phyloP scores from a whole-genome alignment of 768 basidiomycete species.

The Serendipita indica region DNA sequence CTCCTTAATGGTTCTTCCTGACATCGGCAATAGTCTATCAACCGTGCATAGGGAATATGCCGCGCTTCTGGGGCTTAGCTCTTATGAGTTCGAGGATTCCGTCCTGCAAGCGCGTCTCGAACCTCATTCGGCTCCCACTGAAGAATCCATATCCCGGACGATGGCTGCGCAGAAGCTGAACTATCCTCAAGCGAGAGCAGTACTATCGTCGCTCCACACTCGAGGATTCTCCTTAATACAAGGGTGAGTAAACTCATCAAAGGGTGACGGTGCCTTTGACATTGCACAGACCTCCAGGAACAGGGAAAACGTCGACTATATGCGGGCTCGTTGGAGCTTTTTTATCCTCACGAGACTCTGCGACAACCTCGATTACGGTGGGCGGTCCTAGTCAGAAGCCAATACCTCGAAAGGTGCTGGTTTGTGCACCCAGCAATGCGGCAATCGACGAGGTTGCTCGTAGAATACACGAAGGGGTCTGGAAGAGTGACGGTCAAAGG shows the following conservation, averaged over 20 bases:
- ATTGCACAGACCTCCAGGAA: conserved; percentile 72
- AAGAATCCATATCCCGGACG: conserved; percentile 39
- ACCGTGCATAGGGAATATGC: conserved; percentile 88
- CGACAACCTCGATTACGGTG: conserved; percentile 36
- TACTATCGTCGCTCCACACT: conserved; percentile 53
- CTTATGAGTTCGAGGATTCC: conserved; percentile 60
- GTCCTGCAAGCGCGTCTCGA: conserved; percentile 58
- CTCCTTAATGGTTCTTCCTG: conserved; percentile 2
- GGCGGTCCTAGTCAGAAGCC: conserved; percentile 31
- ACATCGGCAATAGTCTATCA: conserved; percentile 43
- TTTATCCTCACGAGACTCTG: conserved; percentile 40
- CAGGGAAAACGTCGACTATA: conserved; percentile 97
- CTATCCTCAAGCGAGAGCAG: conserved; percentile 86
- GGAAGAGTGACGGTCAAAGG: conserved; percentile 37
- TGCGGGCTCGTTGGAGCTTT: conserved; percentile 83
- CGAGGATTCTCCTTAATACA: conserved; percentile 85
- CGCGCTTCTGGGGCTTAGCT: conserved; percentile 66
- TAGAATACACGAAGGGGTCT: conserved; percentile 68
- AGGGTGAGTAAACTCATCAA: conserved; percentile 43
- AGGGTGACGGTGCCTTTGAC: neutral
- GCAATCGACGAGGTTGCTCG: conserved; percentile 93
- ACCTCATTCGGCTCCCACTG: conserved; percentile 22
- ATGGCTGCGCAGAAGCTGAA: conserved; percentile 68
- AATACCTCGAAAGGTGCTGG: conserved; percentile 57
- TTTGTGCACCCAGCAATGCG: conserved; percentile 97